phyloP scores from a whole-genome alignment of 163 green algal species.

The Chlorella variabilis region DNA sequence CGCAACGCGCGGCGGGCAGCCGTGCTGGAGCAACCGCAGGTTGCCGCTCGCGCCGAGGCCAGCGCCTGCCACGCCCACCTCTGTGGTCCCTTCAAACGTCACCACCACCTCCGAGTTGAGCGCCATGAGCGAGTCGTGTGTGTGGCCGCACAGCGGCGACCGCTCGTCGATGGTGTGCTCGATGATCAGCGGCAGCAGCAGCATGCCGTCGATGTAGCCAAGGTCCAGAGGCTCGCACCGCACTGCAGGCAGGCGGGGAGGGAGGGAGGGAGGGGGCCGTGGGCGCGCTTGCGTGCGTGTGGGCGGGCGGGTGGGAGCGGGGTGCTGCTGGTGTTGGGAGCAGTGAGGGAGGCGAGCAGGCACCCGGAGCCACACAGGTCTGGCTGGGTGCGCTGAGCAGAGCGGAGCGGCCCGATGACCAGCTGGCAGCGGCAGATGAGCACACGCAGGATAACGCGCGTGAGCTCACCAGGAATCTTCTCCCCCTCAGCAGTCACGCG shows the following conservation, averaged over 20 bases:
- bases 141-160: constrained; percentile 83
- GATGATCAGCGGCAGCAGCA: constrained; percentile 85
- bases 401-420: not conserved
- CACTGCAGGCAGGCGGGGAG: constrained; percentile 24
- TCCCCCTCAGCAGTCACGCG: constrained; percentile 86
- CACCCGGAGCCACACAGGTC: no score
- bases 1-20: no score
- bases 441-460: not conserved
- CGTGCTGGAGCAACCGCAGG: no score
- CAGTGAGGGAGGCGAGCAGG: no score
- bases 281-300: not conserved
- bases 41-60: no score
- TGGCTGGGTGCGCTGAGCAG: no score
- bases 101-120: constrained; percentile 85
- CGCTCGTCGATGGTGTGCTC: constrained; percentile 90
- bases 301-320: no score
- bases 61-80: no score
- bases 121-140: constrained; percentile 64
- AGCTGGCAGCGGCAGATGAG: not conserved
- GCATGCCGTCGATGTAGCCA: constrained; percentile 68
- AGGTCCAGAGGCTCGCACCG: constrained; percentile 49
- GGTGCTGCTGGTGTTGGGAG: no score
- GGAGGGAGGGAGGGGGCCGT: not conserved
- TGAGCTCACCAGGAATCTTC: constrained; percentile 59
- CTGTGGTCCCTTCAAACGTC: constrained; percentile 79